phyloP scores from a whole-genome alignment of 1,284 basidiomycete species.

The Vanrija humicola region DNA sequence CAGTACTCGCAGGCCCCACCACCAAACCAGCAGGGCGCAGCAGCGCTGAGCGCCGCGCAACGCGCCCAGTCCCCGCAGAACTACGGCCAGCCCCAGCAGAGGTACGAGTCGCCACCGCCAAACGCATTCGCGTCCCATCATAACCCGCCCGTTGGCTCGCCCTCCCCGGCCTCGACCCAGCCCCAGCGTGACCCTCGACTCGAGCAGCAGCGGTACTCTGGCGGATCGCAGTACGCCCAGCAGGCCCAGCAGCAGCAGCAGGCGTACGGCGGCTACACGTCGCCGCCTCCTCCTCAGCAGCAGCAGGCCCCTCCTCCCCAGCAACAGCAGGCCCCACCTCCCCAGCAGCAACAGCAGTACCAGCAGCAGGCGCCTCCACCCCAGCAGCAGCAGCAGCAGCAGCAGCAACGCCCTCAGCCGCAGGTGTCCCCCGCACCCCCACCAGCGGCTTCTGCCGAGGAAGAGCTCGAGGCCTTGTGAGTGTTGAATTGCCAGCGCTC shows the following conservation, averaged over 20 bases:
- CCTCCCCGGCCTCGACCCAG: neutral
- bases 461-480: conserved; percentile 36
- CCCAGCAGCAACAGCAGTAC: conserved; percentile 8
- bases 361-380: conserved; percentile 8
- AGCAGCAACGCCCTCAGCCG: conserved; percentile 13
- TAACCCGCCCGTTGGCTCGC: too few relatives aligned
- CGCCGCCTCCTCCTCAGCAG: conserved; percentile 10
- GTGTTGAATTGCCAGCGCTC: conserved; percentile 8
- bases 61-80: neutral
- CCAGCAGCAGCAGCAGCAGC: conserved; percentile 19
- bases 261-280: neutral
- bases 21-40: conserved; percentile 1
- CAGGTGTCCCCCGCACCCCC: conserved; percentile 1
- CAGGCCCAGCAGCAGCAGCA: neutral
- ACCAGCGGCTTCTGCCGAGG: conserved; percentile 14
- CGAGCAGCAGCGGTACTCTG: conserved; percentile 3
- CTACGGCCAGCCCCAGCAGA: conserved; percentile 3
- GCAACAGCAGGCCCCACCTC: conserved; percentile 2
- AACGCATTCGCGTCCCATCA: too few relatives aligned
- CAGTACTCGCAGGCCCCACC: conserved; percentile 9
- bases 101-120: neutral
- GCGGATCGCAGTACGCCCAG: conserved; percentile 9
- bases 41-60: neutral
- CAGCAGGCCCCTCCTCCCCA: conserved; percentile 7
- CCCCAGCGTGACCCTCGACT: conserved; percentile 14